Conservation (phyloP, 2,329 filamentous ascomycete species). For the Nothopassalora personata region DNA sequence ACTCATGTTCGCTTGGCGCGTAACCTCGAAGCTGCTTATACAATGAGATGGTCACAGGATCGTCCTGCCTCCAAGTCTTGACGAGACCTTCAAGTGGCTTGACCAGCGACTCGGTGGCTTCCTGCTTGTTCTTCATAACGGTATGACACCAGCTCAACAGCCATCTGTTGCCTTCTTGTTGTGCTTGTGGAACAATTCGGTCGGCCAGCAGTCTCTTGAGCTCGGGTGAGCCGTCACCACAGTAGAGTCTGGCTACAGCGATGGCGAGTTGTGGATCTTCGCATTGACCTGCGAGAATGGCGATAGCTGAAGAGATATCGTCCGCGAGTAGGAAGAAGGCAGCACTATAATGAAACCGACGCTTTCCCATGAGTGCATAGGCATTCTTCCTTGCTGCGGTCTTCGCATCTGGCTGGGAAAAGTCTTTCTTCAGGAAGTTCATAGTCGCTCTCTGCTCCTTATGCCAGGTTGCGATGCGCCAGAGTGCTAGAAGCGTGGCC, state of each 20-base stretch:
- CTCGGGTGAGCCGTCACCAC: constrained; percentile 73
- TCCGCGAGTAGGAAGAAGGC: constrained; percentile 92
- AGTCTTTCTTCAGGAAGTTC: constrained; percentile 81
- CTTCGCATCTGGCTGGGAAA: constrained; percentile 78
- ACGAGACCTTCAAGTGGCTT: constrained; percentile 63
- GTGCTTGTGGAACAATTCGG: constrained; percentile 70
- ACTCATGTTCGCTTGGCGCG: constrained; percentile 51
- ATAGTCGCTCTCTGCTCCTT: constrained; percentile 77
- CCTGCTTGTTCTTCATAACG: constrained; percentile 75
- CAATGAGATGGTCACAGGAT: constrained; percentile 79
- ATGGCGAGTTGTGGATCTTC: constrained; percentile 87
- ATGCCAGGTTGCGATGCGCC: constrained; percentile 90
- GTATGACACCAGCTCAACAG: constrained; percentile 93
- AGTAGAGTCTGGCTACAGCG: constrained; percentile 79
- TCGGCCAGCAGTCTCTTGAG: constrained; percentile 71
- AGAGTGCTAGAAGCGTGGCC: constrained; percentile 78
- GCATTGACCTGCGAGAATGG: constrained; percentile 79
- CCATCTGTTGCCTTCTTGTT: constrained; percentile 82
- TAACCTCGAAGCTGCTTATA: constrained; percentile 74
- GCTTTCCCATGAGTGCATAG: constrained; percentile 86
- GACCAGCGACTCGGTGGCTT: constrained; percentile 73
- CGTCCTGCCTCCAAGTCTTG: constrained; percentile 67
- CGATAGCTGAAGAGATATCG: constrained; percentile 75
- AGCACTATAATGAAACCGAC: constrained; percentile 88
- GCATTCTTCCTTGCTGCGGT: constrained; percentile 92